Conservation (phyloP, 306 rosid genomes). For the Rubus parviflorus region DNA sequence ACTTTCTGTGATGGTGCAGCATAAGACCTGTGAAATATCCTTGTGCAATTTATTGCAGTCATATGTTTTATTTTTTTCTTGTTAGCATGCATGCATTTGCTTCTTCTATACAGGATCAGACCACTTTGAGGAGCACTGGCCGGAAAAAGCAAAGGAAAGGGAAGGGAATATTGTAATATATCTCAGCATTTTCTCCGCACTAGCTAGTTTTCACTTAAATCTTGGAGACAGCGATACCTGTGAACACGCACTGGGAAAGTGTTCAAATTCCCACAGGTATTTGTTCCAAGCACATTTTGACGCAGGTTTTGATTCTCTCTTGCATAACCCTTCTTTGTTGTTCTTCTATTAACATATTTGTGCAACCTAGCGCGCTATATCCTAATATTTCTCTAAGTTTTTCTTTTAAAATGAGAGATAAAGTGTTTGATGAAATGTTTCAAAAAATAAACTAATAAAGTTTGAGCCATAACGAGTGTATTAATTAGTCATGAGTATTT, state of each 20-base stretch:
- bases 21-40: conserved; percentile 4
- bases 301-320: background rate
- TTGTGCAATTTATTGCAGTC: background rate
- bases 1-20: conserved; percentile 9
- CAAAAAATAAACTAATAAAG: background rate
- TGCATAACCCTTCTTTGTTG: background rate
- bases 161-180: conserved; percentile 22
- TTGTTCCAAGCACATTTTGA: conserved; percentile 12
- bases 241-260: conserved; percentile 2
- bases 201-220: background rate
- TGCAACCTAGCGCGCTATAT: background rate
- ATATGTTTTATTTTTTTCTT: too few relatives aligned
- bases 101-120: background rate
- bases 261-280: conserved; percentile 17
- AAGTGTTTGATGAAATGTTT: background rate
- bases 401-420: background rate
- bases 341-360: background rate
- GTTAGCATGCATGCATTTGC: background rate
- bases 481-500: background rate
- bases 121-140: conserved; percentile 11
- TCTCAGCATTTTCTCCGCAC: conserved; percentile 12
- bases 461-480: too few relatives aligned
- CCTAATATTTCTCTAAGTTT: background rate
- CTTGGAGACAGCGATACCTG: conserved; percentile 3
- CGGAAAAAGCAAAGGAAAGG: conserved; percentile 11